Evolutionary conservation across 345 rosid species (phyloP), one percentile per base, ranked within the genome.

Genomic region (Eutrema yunnanense): DNA sequence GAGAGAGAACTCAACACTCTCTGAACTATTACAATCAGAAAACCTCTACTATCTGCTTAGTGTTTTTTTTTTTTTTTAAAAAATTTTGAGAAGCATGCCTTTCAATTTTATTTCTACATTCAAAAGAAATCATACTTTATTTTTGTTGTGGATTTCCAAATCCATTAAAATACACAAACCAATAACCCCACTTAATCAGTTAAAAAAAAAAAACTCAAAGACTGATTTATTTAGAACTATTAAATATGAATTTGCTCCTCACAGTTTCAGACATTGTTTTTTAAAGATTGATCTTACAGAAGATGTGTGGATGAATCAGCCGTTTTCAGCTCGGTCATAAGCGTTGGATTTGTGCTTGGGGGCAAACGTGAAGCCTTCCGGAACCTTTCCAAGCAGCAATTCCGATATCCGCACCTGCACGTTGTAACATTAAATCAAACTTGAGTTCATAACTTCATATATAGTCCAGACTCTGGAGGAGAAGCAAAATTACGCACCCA

Each of bases 261-360:
- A 52, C 36, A 32, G 14, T 52, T 74, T 49, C 57, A 49, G 40
- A 13, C 54, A 38, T 8, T 32, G 26, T 22, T 32, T 59, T 54
- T 49, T 33, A 9, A 52, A 51, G 43, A 38, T 38, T 27, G n/a
- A 73, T 58, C 29, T 22, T 16, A 66, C 44, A 73, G 1, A 27
- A 62, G 5, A 52, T 33, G 46, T 33, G 46, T 44, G 51, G 38
- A 26, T 41, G 61, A 54, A 42, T 88, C 71, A 94, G 83, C 99
- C 97, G 60, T 95, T 95, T 69, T 92, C 97, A 58, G 96, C 92
- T 32, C 84, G 78, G 79, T 92, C 97, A 51, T 88, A 95, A 47
- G 98, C 90, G 62, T 88, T 90, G 48, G 97, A 95, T 76, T 95
- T 95, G 74, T 95, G 97, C 66, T 92, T 95, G 7, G 99, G 96